Base-by-base conservation (phyloP, 768 basidiomycete species). In the Hemileccinum impolitum region DNA sequence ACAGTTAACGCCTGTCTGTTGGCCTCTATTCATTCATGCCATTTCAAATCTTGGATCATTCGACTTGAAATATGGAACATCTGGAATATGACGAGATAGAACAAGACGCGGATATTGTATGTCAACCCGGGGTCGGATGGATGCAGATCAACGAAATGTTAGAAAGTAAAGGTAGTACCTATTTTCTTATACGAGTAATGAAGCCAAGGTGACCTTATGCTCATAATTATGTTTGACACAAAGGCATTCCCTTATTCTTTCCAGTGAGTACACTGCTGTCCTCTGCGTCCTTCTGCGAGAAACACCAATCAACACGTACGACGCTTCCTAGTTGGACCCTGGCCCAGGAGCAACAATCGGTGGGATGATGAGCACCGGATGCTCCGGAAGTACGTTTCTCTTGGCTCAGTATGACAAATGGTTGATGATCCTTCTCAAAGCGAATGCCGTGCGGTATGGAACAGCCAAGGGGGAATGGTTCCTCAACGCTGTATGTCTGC, bases 391-490 rank as follows among this genome's bases (percentile, higher is more conserved):
- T 78, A 70, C 64, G 71, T 69, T 17, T 56, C 13, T 39, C 17
- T 13, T 44, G 6, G 10, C 13, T 28, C 6, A 17, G 19, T 25
- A 17, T 39, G n/a, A 40, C 12, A 8, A 34, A 28, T 80, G 4
- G n/a, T 39, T 45, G 28, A 48, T 23, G 1, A 45, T 32, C 7
- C 11, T 44, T 47, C 18, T 41, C 8, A n/a, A 55, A 63, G 87
- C 87, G 0, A 90, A 89, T 55, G 87, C 88, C 2, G 89, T 90
- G 1, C 72, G 90, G 19, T 94, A 93, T 61, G 93, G 90, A 10
- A 94, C 91, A 7, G 91, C 90, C 0, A 90, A 86, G 62, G 88
- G 75, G 0, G 91, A 94, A 69, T 94, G 91, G 92, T 90, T 94
- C 60, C 71, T 94, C 36, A 94, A 93, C 56, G 79, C 79, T 19